These are phyloP conservation scores for Dothistroma pini DNA, from an alignment of 2,329 filamentous ascomycete species.

Conservation along the genomic window DNA sequence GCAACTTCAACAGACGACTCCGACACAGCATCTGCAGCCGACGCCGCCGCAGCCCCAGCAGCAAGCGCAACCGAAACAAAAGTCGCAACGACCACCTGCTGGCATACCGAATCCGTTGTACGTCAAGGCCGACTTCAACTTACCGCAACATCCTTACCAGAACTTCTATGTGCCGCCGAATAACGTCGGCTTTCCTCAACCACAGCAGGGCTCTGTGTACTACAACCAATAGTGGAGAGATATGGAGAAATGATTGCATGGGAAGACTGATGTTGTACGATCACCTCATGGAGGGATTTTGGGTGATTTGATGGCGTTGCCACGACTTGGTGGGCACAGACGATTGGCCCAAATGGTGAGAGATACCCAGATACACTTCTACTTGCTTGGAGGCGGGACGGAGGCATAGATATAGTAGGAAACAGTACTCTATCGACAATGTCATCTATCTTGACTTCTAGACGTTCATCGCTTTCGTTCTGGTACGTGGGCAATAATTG, in stretches of 20 bases:
- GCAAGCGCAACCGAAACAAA: constrained; percentile 16
- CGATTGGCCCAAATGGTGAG: not conserved
- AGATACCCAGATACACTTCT: constrained; percentile 10
- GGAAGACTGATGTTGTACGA: not conserved
- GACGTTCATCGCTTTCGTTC: not conserved
- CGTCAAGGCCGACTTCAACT: constrained; percentile 68
- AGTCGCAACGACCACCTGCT: constrained; percentile 37
- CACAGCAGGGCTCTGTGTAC: constrained; percentile 1
- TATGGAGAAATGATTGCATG: not conserved
- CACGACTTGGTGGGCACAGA: not conserved
- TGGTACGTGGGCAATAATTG: not conserved
- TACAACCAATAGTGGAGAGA: not conserved
- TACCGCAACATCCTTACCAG: constrained; percentile 77
- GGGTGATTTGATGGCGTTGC: not conserved
- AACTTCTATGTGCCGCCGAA: constrained; percentile 70
- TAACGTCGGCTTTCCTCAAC: constrained; percentile 5
- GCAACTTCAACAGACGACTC: constrained; percentile 22
- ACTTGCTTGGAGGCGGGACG: not conserved
- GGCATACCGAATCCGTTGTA: constrained; percentile 68
- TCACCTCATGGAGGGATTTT: not conserved
- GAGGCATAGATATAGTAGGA: not conserved
- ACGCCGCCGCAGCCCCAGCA: constrained; percentile 20
- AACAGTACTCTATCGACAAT: not conserved
- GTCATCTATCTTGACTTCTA: not conserved
- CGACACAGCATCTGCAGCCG: constrained; percentile 25